Evolutionary conservation across 177 flowering plant genomes (phyloP), one percentile per base, ranked within the genome.

Genomic region (Vitis hybrid): DNA sequence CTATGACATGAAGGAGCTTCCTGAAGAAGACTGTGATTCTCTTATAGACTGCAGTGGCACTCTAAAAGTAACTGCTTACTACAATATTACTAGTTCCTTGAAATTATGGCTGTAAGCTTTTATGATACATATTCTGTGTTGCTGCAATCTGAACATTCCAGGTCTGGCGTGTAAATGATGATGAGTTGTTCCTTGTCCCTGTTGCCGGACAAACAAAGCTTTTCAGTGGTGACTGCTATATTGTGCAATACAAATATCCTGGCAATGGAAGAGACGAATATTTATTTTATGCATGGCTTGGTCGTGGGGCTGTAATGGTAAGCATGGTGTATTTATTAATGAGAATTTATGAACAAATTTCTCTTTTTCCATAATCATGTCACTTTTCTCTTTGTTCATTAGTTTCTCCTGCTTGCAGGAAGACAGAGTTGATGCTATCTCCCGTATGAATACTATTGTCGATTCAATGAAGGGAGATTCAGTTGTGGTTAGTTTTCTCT

Each of bases 101-200:
- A 58, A 21, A 24, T 56, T 65, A 18, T 17, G 64, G 1, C n/a
- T 66, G 2, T 51, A 51, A 58, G 40, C 13, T 40, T 56, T 32
- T 66, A 51, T 50, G 35, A 67, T 58, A 24, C 46, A 54, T 56
- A 13, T 52, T 13, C 21, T 51, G 30, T 73, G 14, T 27, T 56
- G 62, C 30, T 51, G 50, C 18, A 52, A 11, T 66, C 54, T 66
- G 46, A 62, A 58, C 56, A 56, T 57, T 80, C 71, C 77, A 91
- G 97, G 97, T 88, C 64, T 89, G 92, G 93, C 81, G 84, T 57
- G 90, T 89, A 12, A 73, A 84, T 79, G 86, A 79, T 55, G 82
- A 83, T 68, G 76, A 83, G 19, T 32, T 79, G 67, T 73, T 62
- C 54, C 84, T 79, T 71, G 55, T 90, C 74, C 79, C 90, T 48